Conservation (phyloP, 148 eudicot genomes). For the Polygonum aviculare region DNA sequence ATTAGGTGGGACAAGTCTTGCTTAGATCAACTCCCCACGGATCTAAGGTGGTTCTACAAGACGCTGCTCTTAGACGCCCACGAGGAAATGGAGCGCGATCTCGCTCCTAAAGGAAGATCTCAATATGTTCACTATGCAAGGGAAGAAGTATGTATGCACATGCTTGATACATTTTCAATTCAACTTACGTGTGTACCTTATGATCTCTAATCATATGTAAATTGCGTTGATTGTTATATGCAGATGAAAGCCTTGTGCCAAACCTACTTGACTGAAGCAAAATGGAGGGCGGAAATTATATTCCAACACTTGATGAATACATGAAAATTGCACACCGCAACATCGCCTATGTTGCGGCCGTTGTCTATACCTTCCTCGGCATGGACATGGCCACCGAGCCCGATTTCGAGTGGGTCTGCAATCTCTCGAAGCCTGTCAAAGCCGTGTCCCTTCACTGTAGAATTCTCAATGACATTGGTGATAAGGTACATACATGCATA, state of each 20-base stretch:
- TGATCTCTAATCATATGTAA: too few species aligned
- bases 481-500: background rate
- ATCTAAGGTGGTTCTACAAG: slow-evolving; percentile 14
- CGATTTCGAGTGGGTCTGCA: slow-evolving; percentile 17
- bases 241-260: slow-evolving; percentile 15
- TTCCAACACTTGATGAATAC: slow-evolving; percentile 17
- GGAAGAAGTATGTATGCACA: slow-evolving; percentile 12
- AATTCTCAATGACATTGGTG: slow-evolving; percentile 23
- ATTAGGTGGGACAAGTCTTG: slow-evolving; percentile 21
- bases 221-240: background rate
- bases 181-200: too few species aligned
- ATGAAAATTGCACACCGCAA: slow-evolving; percentile 4
- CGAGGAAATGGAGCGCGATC: slow-evolving; percentile 19
- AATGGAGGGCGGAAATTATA: slow-evolving; percentile 13
- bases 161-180: background rate
- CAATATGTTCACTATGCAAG: slow-evolving; percentile 3
- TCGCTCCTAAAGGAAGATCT: slow-evolving; percentile 17
- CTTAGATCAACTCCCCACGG: slow-evolving; percentile 15
- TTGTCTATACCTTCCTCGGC: slow-evolving; percentile 6
- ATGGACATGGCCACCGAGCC: slow-evolving; percentile 14
- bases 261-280: slow-evolving; percentile 19
- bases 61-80: slow-evolving; percentile 7
- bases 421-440: slow-evolving; percentile 2
- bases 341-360: slow-evolving; percentile 7
- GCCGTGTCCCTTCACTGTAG: slow-evolving; percentile 9